Evolutionary conservation across 2,329 filamentous ascomycete species (phyloP).

Genomic region (Sporothrix globosa): DNA sequence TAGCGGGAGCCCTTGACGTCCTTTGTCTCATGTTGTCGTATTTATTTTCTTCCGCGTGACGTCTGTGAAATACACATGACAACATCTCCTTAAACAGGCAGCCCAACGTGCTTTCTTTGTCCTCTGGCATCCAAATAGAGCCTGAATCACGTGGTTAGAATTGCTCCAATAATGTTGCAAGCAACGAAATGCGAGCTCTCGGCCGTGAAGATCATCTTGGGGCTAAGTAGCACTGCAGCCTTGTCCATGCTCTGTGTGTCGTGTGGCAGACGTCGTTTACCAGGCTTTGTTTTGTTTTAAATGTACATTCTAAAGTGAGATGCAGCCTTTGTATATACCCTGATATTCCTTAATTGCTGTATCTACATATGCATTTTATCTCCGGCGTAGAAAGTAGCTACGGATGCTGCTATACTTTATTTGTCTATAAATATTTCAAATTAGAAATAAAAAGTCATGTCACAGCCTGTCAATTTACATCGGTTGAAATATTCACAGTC

Average conservation of each 20-base stretch:
- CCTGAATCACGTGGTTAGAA: not conserved
- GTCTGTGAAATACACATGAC: not conserved
- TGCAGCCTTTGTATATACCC: too few species aligned
- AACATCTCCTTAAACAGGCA: not conserved
- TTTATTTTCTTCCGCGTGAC: not conserved
- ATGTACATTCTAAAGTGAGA: not conserved
- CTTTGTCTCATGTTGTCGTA: not conserved
- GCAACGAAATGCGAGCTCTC: not conserved
- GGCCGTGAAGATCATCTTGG: not conserved
- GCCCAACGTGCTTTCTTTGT: not conserved
- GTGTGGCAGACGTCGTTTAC: too few species aligned
- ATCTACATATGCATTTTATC: not conserved
- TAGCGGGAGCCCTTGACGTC: not conserved
- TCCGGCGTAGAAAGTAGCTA: too few species aligned
- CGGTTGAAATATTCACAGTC: not conserved
- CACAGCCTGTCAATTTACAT: too few species aligned
- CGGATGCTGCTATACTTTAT: too few species aligned
- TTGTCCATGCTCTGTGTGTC: not conserved
- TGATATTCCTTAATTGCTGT: not conserved
- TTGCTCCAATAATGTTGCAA: not conserved
- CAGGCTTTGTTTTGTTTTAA: too few species aligned
- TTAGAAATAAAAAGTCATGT: too few species aligned
- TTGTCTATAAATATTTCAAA: too few species aligned
- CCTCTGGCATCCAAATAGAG: not conserved
- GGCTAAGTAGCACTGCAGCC: slow-evolving; percentile 9